Evolutionary conservation across 1,284 basidiomycete species (phyloP).

Genomic region (Sporisorium scitamineum): DNA sequence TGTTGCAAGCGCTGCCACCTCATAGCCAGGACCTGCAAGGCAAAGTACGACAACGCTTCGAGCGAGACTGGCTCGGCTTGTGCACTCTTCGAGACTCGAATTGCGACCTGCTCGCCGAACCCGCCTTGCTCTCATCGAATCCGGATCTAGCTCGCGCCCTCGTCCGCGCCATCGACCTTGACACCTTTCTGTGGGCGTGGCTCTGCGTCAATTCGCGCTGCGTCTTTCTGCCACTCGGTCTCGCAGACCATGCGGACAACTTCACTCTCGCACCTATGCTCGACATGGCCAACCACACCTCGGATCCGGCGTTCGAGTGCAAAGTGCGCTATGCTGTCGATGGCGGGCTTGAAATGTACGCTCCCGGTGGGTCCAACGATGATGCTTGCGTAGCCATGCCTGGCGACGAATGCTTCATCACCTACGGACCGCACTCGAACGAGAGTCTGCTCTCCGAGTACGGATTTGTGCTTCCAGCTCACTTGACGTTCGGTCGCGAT

Average conservation of each 20-base stretch:
- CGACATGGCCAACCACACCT: constrained; percentile 68
- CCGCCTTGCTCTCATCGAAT: constrained; percentile 6
- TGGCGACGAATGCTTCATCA: constrained; percentile 61
- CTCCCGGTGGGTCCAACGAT: constrained; percentile 21
- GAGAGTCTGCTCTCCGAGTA: constrained; percentile 59
- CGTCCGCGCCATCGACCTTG: constrained; percentile 5
- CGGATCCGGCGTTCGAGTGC: constrained; percentile 42
- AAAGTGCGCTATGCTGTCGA: constrained; percentile 44
- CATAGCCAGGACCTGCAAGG: constrained; percentile 20
- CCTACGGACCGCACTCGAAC: constrained; percentile 64
- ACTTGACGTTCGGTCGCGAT: neutral
- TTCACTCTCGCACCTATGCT: constrained; percentile 65
- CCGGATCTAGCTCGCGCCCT: constrained; percentile 12
- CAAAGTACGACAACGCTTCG: constrained; percentile 43
- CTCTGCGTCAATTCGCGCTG: constrained; percentile 65
- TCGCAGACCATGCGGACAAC: constrained; percentile 60
- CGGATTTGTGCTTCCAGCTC: constrained; percentile 54
- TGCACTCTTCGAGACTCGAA: constrained; percentile 10
- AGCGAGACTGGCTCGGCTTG: constrained; percentile 43
- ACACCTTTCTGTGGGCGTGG: constrained; percentile 57
- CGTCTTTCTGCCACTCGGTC: constrained; percentile 54
- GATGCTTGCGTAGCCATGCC: neutral
- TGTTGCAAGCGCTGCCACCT: constrained; percentile 40
- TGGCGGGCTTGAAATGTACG: constrained; percentile 51
- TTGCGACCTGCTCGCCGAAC: constrained; percentile 23